Conservation (phyloP, 768 basidiomycete species). For the Suillus tomentosus region DNA sequence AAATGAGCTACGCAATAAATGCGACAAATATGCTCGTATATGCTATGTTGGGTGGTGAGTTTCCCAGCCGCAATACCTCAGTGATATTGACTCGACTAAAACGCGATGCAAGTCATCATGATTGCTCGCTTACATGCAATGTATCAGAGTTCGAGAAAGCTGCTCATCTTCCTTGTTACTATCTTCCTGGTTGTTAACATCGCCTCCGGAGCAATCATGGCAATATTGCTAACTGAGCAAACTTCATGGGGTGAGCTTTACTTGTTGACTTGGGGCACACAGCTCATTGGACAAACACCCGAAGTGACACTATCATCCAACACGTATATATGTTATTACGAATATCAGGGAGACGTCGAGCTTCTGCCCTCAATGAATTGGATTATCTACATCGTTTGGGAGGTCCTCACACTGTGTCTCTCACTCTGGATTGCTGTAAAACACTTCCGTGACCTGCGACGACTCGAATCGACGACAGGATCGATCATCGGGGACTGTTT, state of each 20-base stretch:
- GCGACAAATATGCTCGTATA: background rate
- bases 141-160: background rate
- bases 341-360: too few relatives aligned
- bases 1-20: background rate
- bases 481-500: too few relatives aligned
- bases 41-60: background rate
- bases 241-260: too few relatives aligned
- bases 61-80: background rate
- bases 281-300: too few relatives aligned
- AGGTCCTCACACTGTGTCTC: background rate
- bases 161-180: background rate
- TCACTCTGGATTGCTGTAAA: background rate
- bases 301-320: too few relatives aligned
- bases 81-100: background rate
- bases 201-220: background rate
- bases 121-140: background rate
- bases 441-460: background rate
- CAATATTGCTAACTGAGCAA: background rate
- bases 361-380: background rate
- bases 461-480: background rate
- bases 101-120: background rate
- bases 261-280: too few relatives aligned
- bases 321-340: background rate
- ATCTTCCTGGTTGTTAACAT: background rate
- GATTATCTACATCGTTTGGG: background rate